phyloP scores from a whole-genome alignment of 192 early-diverging fungal species.

The Allomyces javanicus region DNA sequence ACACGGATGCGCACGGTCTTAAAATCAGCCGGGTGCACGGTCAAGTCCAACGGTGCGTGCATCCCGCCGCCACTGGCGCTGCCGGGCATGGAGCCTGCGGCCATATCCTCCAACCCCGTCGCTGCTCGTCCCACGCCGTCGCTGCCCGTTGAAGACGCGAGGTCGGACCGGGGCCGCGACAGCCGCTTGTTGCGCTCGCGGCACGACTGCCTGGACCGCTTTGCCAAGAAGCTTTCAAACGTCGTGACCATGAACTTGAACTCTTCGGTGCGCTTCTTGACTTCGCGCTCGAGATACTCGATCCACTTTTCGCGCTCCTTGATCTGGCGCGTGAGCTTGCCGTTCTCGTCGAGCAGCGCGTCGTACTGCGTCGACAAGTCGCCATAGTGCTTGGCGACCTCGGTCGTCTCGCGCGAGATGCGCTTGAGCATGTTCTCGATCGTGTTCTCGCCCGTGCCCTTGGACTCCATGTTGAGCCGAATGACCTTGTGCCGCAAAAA shows the following conservation, averaged over 20 bases:
- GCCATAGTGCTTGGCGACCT: constrained; percentile 25
- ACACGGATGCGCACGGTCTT: not conserved
- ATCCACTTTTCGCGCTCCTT: constrained; percentile 30
- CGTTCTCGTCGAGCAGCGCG: constrained; percentile 16
- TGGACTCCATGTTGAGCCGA: constrained; percentile 32
- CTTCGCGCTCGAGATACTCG: constrained; percentile 32
- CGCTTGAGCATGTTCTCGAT: constrained; percentile 43
- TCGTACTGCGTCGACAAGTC: constrained; percentile 26
- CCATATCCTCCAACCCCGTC: too few relatives aligned
- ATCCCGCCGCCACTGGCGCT: too few relatives aligned
- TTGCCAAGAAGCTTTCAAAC: constrained; percentile 34
- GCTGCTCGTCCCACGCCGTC: too few relatives aligned
- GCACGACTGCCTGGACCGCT: constrained; percentile 18
- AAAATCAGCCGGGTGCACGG: too few relatives aligned
- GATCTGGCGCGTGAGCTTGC: constrained; percentile 17
- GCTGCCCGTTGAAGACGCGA: too few relatives aligned
- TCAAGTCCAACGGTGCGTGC: too few relatives aligned
- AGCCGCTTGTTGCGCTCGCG: constrained; percentile 22
- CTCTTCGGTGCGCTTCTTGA: constrained; percentile 25
- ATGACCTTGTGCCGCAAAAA: constrained; percentile 41
- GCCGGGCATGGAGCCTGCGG: too few relatives aligned
- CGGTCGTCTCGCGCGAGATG: constrained; percentile 27
- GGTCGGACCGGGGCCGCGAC: not conserved
- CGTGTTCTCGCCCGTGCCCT: constrained; percentile 37
- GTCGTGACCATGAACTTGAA: constrained; percentile 29